These are phyloP conservation scores for Mrakia gelida DNA, from an alignment of 768 basidiomycete species.

Conservation along the genomic window DNA sequence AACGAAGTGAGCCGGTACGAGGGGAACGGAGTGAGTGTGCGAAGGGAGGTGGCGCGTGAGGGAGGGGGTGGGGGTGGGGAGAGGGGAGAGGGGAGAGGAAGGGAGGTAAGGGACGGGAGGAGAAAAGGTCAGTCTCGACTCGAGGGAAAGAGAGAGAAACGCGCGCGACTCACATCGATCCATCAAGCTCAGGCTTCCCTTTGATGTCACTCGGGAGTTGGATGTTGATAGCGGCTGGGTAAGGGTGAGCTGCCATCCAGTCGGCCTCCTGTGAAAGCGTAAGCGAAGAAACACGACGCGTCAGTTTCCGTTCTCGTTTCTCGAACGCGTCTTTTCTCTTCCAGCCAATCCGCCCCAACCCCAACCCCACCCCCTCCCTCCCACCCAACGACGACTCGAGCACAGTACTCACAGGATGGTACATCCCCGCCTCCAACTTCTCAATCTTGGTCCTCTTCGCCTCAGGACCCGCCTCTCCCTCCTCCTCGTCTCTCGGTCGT, in stretches of 20 bases:
- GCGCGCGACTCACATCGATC: constrained; percentile 6
- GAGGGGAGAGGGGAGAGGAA: no score
- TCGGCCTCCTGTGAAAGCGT: constrained; percentile 50
- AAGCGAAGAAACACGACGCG: neutral
- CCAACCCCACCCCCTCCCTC: no score
- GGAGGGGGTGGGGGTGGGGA: no score
- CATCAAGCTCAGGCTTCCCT: constrained; percentile 85
- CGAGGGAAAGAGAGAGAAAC: neutral
- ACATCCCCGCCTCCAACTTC: constrained; percentile 74
- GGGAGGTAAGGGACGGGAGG: no score
- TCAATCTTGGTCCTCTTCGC: constrained; percentile 84
- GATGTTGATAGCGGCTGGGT: constrained; percentile 78
- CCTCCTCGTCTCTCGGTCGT: constrained; percentile 61
- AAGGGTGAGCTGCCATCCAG: constrained; percentile 87
- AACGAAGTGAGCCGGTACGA: no score
- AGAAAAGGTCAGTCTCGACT: neutral
- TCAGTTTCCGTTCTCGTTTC: no score
- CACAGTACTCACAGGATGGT: constrained; percentile 59
- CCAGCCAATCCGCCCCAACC: no score
- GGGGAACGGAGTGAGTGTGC: no score
- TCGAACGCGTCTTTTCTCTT: no score
- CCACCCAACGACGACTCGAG: neutral
- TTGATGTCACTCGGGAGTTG: constrained; percentile 71
- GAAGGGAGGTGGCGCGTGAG: no score
- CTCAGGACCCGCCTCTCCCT: constrained; percentile 67